These are phyloP conservation scores for Leucocoprinus sp. DNA, from an alignment of 768 basidiomycete species.

Conservation along the genomic window DNA sequence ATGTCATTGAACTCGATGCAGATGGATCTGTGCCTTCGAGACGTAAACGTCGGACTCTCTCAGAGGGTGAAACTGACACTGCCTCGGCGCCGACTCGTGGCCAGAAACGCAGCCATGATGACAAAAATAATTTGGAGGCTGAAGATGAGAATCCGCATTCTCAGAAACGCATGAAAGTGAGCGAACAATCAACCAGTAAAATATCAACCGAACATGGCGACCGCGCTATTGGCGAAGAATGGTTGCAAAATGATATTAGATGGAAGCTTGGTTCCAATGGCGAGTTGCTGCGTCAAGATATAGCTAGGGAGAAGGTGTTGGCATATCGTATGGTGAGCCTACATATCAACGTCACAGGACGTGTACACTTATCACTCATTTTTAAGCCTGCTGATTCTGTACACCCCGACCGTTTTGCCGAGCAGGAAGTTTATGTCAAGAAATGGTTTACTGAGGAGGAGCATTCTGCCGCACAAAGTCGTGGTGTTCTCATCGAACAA, in stretches of 20 bases:
- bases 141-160: constrained; percentile 21
- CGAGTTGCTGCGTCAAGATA: constrained; percentile 56
- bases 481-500: constrained; percentile 61
- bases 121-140: constrained; percentile 34
- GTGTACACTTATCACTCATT: too few relatives aligned
- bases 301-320: constrained; percentile 64
- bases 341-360: too few relatives aligned
- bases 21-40: constrained; percentile 35
- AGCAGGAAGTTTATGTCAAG: constrained; percentile 69
- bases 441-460: constrained; percentile 73
- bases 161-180: constrained; percentile 41
- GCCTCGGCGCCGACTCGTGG: constrained; percentile 35
- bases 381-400: constrained; percentile 69
- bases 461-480: constrained; percentile 54
- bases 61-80: constrained; percentile 44
- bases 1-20: constrained; percentile 28
- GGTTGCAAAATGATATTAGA: constrained; percentile 61
- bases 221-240: constrained; percentile 64
- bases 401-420: constrained; percentile 64
- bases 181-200: constrained; percentile 40
- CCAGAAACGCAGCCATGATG: constrained; percentile 57
- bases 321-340: constrained; percentile 63
- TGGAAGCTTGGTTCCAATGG: constrained; percentile 71
- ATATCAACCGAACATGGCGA: constrained; percentile 46
- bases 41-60: constrained; percentile 50